A percentile compares a stretch with the other conserved stretches of the same genome.
Evolutionary conservation across 2,329 filamentous ascomycete species (phyloP).

Genomic region (Colletotrichum sp.): DNA sequence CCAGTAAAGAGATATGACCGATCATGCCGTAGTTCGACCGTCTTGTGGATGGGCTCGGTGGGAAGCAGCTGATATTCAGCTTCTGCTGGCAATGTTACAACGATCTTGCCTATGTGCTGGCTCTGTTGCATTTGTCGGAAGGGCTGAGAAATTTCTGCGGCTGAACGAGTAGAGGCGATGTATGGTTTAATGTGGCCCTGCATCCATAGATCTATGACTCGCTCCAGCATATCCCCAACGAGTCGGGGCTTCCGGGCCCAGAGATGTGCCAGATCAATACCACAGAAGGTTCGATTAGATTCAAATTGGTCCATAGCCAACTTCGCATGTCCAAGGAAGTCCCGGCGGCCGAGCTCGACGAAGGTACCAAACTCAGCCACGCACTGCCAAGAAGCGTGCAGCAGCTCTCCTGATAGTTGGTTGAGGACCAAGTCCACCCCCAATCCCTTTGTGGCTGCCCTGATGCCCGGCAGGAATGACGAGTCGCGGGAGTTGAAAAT

Average conservation of each 20-base stretch:
- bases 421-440: conserved; percentile 45
- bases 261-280: conserved; percentile 33
- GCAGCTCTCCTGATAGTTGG: conserved; percentile 43
- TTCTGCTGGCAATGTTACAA: conserved; percentile 30
- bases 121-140: conserved; percentile 50
- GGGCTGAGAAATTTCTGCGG: conserved; percentile 36
- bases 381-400: conserved; percentile 48
- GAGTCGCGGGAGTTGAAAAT: conserved; percentile 6
- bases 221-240: background rate
- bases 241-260: background rate
- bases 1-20: conserved; percentile 32
- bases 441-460: background rate
- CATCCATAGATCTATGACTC: background rate
- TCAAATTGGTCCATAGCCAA: conserved; percentile 52
- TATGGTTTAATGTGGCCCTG: background rate
- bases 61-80: background rate
- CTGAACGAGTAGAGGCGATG: conserved; percentile 20
- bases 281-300: conserved; percentile 35
- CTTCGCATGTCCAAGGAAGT: conserved; percentile 42
- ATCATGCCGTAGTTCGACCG: conserved; percentile 3
- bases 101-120: conserved; percentile 49
- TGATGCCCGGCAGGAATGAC: background rate
- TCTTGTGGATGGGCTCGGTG: background rate
- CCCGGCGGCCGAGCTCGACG: conserved; percentile 50
- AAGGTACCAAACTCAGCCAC: conserved; percentile 49